A percentile compares a stretch with the other conserved stretches of the same genome.
Conservation (phyloP, 1,284 basidiomycete genomes). For the Takashimella tepidaria region DNA sequence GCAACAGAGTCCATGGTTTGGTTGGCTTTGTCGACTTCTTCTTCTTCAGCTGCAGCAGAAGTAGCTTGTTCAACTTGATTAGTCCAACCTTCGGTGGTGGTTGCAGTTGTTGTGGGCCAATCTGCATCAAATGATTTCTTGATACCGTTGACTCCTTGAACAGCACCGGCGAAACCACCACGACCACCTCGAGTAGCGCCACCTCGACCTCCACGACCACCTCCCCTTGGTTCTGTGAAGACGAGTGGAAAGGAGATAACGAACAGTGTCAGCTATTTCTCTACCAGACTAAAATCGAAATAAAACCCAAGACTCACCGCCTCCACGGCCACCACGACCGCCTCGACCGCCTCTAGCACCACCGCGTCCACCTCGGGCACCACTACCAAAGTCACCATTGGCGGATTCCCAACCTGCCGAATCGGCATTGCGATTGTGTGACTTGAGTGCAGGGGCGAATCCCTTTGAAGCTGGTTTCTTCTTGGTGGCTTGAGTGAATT, state of each 20-base stretch:
- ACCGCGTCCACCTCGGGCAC: constrained; percentile 21
- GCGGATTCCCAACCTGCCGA: constrained; percentile 38
- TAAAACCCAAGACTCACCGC: too few relatives aligned
- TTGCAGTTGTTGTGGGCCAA: constrained; percentile 37
- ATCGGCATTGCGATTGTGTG: constrained; percentile 41
- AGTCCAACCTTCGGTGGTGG: constrained; percentile 38
- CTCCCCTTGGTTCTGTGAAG: constrained; percentile 29
- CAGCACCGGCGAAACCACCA: constrained; percentile 30
- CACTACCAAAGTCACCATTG: constrained; percentile 23
- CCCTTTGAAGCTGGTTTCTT: constrained; percentile 41
- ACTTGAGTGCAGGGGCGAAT: constrained; percentile 19
- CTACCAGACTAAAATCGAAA: too few relatives aligned
- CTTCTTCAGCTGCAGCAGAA: constrained; percentile 20
- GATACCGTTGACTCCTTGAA: constrained; percentile 17
- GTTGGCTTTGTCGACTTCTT: constrained; percentile 16
- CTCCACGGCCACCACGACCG: constrained; percentile 39
- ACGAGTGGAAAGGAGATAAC: constrained; percentile 1
- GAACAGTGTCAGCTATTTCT: constrained; percentile 24
- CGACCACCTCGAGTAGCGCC: constrained; percentile 37
- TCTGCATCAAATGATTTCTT: constrained; percentile 20
- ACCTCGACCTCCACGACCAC: constrained; percentile 33
- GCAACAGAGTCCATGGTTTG: constrained; percentile 10
- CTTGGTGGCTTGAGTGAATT: constrained; percentile 46
- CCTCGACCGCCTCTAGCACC: constrained; percentile 35
- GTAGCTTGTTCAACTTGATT: constrained; percentile 38